These are phyloP conservation scores for Venturia effusa DNA, from an alignment of 2,329 filamentous ascomycete species.

Conservation along the genomic window DNA sequence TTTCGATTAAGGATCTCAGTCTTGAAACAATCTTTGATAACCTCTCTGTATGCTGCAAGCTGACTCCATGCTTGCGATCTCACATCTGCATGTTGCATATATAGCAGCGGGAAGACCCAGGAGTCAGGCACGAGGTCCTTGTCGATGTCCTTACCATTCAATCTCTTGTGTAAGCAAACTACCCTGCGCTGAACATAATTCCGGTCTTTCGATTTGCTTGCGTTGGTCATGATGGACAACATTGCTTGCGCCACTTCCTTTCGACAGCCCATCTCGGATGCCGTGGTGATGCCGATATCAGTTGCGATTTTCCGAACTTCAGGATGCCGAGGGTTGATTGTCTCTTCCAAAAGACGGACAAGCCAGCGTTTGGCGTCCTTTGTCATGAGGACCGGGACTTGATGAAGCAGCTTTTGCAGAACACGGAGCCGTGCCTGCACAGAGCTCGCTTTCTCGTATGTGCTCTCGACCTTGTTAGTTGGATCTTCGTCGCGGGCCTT, in stretches of 20 bases:
- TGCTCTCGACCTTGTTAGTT: background rate
- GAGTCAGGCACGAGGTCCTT: background rate
- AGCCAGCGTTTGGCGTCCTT: background rate
- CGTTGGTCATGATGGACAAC: background rate
- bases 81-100: background rate
- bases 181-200: background rate
- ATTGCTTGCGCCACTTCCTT: background rate
- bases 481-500: background rate
- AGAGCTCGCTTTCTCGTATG: background rate
- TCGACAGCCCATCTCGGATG: background rate
- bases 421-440: background rate
- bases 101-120: background rate
- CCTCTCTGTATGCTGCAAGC: background rate
- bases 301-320: background rate
- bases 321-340: background rate
- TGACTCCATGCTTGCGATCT: background rate
- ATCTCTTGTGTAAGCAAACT: background rate
- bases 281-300: background rate
- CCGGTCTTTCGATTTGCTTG: background rate
- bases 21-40: background rate
- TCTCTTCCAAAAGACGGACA: background rate
- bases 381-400: background rate
- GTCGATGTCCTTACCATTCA: conserved; percentile 1
- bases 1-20: background rate
- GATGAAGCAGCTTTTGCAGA: background rate